Base-by-base conservation (phyloP, 2,329 filamentous ascomycete genomes). In the Fusarium piperis region DNA sequence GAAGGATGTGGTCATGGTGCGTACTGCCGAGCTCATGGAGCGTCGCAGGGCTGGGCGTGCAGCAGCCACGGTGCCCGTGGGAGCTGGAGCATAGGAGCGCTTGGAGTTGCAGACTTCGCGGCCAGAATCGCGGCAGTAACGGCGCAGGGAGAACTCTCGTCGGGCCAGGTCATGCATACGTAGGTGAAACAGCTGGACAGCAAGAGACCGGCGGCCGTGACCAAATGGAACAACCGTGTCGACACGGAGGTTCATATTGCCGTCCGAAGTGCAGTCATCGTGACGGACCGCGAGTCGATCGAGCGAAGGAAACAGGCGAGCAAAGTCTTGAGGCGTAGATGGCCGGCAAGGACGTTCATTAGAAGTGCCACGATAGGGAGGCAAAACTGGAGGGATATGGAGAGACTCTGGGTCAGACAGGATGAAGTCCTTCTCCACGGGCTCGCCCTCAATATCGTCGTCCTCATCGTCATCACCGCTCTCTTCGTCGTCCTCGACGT, bases 241-340 rank as follows among this genome's bases (percentile, higher is more conserved):
- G 65, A 98, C 87, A 33, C 95, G 91, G 64, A 99, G 87, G 79
- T 98, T 98, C 94, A 98, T 97, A 85, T 98, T 97, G 36, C 95
- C 95, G 79, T 99, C 95, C 5, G 91, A 83, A 0, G 94, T 96
- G 55, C 93, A 90, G 81, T 98, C 94, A 79, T 98, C 96, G 79
- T 98, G 95, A 30, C 93, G 90, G 77, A 99, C 94, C 36, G 90
- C 89, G 59, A 98, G 84, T 62, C 93, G 89, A 79, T 94, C 90
- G 73, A 91, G 88, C 10, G 95, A 97, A 12, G 96, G 95, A 80
- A 98, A 99, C 59, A 97, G 88, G 60, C 91, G 88, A 28, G 91
- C 91, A 79, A 98, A 98, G 73, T 95, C 92, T 65, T 91, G 87
- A 4, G 95, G 92, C 1, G 92, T 95, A 2, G 94, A 94, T 12